A percentile compares a stretch with the other conserved stretches of the same genome.
These are phyloP conservation scores for Ustilago trichophora DNA, from an alignment of 1,284 basidiomycete species.

Conservation along the genomic window DNA sequence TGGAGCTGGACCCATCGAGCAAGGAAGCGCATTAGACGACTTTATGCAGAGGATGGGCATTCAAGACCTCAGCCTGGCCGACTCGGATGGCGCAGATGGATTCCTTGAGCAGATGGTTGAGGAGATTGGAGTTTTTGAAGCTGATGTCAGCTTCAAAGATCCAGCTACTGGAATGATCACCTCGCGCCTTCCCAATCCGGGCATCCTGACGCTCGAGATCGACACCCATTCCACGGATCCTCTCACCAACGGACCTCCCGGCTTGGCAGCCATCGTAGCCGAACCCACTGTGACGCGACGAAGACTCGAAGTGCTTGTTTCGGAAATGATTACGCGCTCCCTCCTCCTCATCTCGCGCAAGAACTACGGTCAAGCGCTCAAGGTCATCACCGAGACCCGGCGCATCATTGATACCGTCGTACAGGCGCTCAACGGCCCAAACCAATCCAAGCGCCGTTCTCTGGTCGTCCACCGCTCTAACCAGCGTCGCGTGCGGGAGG, in stretches of 20 bases:
- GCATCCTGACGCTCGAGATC: constrained; percentile 57
- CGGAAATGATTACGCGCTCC: constrained; percentile 62
- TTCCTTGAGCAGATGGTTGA: constrained; percentile 57
- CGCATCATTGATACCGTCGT: constrained; percentile 62
- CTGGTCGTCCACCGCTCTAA: constrained; percentile 31
- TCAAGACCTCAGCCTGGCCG: constrained; percentile 49
- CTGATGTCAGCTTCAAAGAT: constrained; percentile 57
- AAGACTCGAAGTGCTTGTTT: constrained; percentile 57
- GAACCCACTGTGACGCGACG: constrained; percentile 59
- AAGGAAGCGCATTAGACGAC: constrained; percentile 60
- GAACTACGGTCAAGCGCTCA: constrained; percentile 56
- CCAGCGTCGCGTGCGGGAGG: constrained; percentile 47
- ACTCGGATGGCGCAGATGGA: constrained; percentile 38
- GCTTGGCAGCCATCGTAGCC: constrained; percentile 48
- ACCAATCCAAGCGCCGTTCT: constrained; percentile 22
- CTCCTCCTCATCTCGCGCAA: constrained; percentile 57
- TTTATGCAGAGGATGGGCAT: constrained; percentile 62
- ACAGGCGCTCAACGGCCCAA: constrained; percentile 44
- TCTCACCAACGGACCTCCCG: constrained; percentile 43
- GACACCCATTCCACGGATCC: constrained; percentile 54
- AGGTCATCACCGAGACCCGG: constrained; percentile 56
- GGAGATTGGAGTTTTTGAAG: constrained; percentile 60
- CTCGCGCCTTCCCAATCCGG: constrained; percentile 43
- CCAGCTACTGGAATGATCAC: constrained; percentile 41
- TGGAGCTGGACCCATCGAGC: constrained; percentile 42